Evolutionary conservation across 1,284 basidiomycete species (phyloP).

Genomic region (Testicularia cyperi): DNA sequence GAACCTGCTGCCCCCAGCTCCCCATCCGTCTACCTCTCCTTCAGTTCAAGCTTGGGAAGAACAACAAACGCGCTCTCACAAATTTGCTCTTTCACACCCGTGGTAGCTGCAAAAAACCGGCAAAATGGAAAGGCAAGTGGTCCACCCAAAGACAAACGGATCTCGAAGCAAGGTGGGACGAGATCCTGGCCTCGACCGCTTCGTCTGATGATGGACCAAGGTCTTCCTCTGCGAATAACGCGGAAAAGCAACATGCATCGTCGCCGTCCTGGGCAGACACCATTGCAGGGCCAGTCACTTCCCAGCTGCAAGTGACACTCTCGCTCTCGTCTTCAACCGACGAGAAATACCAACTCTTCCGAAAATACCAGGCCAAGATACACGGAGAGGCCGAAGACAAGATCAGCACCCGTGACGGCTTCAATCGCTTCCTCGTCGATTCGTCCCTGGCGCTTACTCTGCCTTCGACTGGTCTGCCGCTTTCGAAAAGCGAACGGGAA

Average conservation of each 20-base stretch:
- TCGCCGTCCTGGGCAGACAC: constrained; percentile 15
- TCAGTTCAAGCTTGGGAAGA: constrained; percentile 19
- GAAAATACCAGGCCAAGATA: constrained; percentile 46
- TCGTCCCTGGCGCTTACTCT: constrained; percentile 14
- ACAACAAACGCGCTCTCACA: constrained; percentile 36
- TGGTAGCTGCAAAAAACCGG: constrained; percentile 17
- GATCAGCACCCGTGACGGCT: constrained; percentile 39
- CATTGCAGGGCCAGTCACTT: constrained; percentile 30
- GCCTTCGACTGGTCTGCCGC: constrained; percentile 11
- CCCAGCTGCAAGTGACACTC: constrained; percentile 8
- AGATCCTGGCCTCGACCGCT: constrained; percentile 3
- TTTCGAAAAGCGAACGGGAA: constrained; percentile 3
- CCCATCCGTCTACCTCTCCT: constrained; percentile 40
- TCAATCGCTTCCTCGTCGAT: constrained; percentile 49
- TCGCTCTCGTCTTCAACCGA: constrained; percentile 25
- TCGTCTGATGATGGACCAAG: not conserved
- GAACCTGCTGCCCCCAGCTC: constrained; percentile 54
- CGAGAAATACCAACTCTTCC: constrained; percentile 55
- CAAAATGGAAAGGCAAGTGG: constrained; percentile 49
- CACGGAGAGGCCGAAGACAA: constrained; percentile 44
- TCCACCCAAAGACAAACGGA: constrained; percentile 19
- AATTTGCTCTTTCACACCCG: constrained; percentile 37
- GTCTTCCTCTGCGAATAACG: not conserved
- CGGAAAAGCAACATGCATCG: not conserved
- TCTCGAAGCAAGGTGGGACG: constrained; percentile 21